Base-by-base conservation (phyloP, 1,139 yeast species). In the Cylindricascospora bacillispora region DNA sequence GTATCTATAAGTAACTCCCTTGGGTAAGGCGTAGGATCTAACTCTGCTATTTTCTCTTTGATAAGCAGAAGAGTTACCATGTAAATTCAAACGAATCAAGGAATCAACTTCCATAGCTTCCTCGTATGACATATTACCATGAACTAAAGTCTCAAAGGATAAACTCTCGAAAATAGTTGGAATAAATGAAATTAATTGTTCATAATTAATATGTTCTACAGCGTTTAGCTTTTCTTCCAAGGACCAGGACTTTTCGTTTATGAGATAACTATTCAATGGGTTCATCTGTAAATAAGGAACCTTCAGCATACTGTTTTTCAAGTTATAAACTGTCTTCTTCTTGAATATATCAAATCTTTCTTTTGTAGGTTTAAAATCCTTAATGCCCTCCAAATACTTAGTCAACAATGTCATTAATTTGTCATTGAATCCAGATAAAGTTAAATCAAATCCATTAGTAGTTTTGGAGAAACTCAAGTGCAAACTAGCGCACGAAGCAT, bases 401-500 rank as follows among this genome's bases (percentile, higher is more conserved):
- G 67, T 67, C 24, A 83, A 56, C 30, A 86, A 62, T 6, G 67
- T 67, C 7, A 70, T 64, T 27, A 85, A 59, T 48, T 86, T 86
- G 54, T 89, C 89, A 44, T 80, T 82, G 55, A 79, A 89, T 1
- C 98, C 98, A 26, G 66, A 62, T 13, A 83, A 63, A 29, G 70
- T 69, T 24, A 89, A 50, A 24, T 70, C 67, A 27, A 85, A 49
- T 1, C 95, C 94, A 42, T 78, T 85, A 38, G 78, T 67, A 38
- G 78, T 70, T 31, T 70, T 60, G 24, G 63, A 56, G 25, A 86
- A 63, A 3, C 64, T 58, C 37, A 76, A 74, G 28, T 65, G 60
- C 35, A 85, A 65, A 0, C 92, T 93, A 3, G 92, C 95, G 36
- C 85, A 62, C 6, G 75, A 70, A 0, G 98, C 95, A 49, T 80